Base-by-base conservation (phyloP, 768 basidiomycete species). In the Macrolepiota dolichaula region DNA sequence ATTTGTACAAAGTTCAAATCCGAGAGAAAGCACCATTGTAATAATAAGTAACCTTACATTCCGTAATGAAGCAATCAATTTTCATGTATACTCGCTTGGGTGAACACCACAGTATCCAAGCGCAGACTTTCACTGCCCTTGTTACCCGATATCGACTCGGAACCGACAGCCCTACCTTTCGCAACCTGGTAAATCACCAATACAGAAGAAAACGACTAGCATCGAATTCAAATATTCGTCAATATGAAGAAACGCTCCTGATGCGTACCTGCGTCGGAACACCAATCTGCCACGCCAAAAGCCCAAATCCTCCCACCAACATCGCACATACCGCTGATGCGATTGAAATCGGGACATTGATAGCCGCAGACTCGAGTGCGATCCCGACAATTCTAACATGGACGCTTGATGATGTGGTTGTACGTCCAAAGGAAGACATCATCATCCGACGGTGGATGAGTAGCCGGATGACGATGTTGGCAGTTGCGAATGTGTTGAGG, bases 231-330 rank as follows among this genome's bases (percentile, higher is more conserved):
- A 1, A 27, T 27, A 11, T 12, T 27, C 10, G 12, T 22, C 9
- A 22, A 12, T 27, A 22, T 24, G 6, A 13, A 19, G 1, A 25
- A 12, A 22, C n/a, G 25, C 25, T 13, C 4, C 22, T 27, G 10
- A 24, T 25, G 24, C 57, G n/a, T 22, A 58, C 57, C 36, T 58
- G 57, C 24, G 57, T n/a, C 6, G 57, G 57, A 29, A 58, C 36
- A 11, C 35, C 13, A 25, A 58, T 13, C 36, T 37, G 6, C 47
- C 22, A 17, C 15, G 37, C 29, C 15, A 40, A 22, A 15, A 24
- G 35, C 0, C 32, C 32, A 24, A 37, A 37, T 2, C 36, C 47
- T 5, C 57, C 57, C n/a, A 50, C 35, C 3, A 24, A 47, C 5
- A 2, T 12, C 12, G 46, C 5, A 17, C n/a, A 37, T 32, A 50